A percentile compares a stretch with the other conserved stretches of the same genome.
Evolutionary conservation across 208 protist species (phyloP).

Genomic region (Strigomonas galati): DNA sequence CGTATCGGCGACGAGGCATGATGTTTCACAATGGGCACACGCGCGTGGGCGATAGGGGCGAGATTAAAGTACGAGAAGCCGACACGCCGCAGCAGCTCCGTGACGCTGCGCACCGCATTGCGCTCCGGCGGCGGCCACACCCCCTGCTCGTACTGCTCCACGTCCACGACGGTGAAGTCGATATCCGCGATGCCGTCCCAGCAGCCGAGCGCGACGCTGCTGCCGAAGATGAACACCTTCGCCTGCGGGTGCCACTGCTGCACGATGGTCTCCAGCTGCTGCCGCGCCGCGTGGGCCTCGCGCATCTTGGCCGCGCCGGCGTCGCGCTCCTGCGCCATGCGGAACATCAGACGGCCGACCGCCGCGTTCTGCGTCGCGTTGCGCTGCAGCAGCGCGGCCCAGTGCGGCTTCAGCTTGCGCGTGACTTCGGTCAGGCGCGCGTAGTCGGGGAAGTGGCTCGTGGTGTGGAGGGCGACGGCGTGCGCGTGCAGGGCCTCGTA

Average conservation of each 20-base stretch:
- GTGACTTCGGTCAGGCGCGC: conserved; percentile 36
- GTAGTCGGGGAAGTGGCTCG: conserved; percentile 50
- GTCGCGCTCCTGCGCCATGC: conserved; percentile 62
- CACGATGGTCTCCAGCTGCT: conserved; percentile 78
- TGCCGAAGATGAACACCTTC: conserved; percentile 84
- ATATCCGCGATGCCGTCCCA: conserved; percentile 88
- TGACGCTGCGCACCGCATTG: conserved; percentile 81
- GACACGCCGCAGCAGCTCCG: conserved; percentile 74
- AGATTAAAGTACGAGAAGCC: conserved; percentile 84
- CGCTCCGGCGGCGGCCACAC: conserved; percentile 76
- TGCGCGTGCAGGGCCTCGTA: conserved; percentile 50
- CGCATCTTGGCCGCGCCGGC: conserved; percentile 68
- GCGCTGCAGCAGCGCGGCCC: conserved; percentile 30
- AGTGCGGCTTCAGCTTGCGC: conserved; percentile 45
- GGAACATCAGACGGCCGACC: conserved; percentile 58
- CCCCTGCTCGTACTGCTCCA: conserved; percentile 50
- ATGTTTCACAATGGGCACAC: conserved; percentile 90
- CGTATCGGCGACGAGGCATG: conserved; percentile 79
- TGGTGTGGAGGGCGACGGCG: conserved; percentile 48
- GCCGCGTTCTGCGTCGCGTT: conserved; percentile 26
- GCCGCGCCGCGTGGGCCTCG: conserved; percentile 74
- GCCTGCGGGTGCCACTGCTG: conserved; percentile 69
- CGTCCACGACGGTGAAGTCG: conserved; percentile 89
- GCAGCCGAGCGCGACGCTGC: conserved; percentile 74
- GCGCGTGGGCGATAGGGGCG: conserved; percentile 80